Evolutionary conservation across 2,329 filamentous ascomycete genomes (phyloP).

Genomic region (Fusarium sp.): DNA sequence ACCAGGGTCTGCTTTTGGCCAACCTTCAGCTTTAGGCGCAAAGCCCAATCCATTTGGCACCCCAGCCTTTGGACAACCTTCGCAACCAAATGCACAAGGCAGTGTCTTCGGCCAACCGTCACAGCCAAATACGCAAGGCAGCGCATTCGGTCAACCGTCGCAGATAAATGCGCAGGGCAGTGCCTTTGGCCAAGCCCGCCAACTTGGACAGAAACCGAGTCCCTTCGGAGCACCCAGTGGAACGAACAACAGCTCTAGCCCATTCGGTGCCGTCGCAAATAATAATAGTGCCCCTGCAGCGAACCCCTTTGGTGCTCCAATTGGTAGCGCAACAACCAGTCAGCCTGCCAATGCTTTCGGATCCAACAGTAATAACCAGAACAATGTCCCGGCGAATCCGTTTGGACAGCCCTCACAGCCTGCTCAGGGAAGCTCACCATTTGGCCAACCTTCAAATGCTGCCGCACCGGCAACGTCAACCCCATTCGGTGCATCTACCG

Average conservation of each 20-base stretch:
- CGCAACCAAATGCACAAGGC: conserved; percentile 41
- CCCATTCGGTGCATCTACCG: conserved; percentile 40
- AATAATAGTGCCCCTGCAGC: conserved; percentile 34
- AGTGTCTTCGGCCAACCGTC: conserved; percentile 49
- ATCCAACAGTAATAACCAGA: conserved; percentile 24
- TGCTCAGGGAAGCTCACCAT: conserved; percentile 28
- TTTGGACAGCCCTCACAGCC: conserved; percentile 41
- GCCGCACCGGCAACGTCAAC: conserved; percentile 35
- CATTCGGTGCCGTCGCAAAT: conserved; percentile 39
- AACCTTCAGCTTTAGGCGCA: conserved; percentile 30
- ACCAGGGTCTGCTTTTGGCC: conserved; percentile 19
- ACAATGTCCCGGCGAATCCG: conserved; percentile 30
- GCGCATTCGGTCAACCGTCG: conserved; percentile 47
- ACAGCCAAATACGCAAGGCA: conserved; percentile 40
- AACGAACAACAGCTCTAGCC: conserved; percentile 35
- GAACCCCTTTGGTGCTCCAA: conserved; percentile 44
- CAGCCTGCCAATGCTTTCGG: conserved; percentile 36
- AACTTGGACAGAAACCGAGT: conserved; percentile 50
- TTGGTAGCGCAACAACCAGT: conserved; percentile 14
- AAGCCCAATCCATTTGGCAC: conserved; percentile 33
- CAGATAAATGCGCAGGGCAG: conserved; percentile 40
- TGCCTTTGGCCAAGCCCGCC: conserved; percentile 48
- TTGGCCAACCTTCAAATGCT: conserved; percentile 28
- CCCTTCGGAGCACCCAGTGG: conserved; percentile 46
- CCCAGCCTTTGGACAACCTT: conserved; percentile 49